phyloP scores from a whole-genome alignment of 2,329 filamentous ascomycete genomes.

The Ascochyta viciae-villosae region DNA sequence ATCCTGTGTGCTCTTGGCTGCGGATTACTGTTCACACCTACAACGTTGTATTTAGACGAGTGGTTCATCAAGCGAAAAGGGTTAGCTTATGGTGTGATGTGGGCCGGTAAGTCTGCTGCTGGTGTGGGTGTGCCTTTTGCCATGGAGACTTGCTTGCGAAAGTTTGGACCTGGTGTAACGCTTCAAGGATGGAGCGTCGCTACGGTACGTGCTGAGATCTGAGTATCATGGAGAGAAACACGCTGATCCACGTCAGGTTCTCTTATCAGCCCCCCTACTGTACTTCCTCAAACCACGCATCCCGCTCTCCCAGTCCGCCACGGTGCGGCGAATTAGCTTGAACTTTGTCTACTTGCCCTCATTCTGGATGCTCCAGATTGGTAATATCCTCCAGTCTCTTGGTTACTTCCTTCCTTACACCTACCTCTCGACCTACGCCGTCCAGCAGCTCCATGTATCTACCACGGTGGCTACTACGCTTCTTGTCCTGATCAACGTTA shows the following conservation, averaged over 20 bases:
- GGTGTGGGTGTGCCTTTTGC: conserved; percentile 54
- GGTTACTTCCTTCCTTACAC: conserved; percentile 51
- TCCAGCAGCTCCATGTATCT: conserved; percentile 31
- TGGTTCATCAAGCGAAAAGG: conserved; percentile 67
- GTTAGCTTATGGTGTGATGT: conserved; percentile 68
- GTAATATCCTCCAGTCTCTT: conserved; percentile 46
- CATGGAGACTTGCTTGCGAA: conserved; percentile 48
- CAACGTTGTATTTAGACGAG: conserved; percentile 63
- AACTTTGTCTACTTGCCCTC: conserved; percentile 33
- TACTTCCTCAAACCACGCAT: conserved; percentile 51
- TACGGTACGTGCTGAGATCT: conserved; percentile 18
- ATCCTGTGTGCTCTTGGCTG: conserved; percentile 52
- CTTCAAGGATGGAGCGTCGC: conserved; percentile 47
- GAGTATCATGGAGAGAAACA: neutral
- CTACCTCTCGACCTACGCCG: conserved; percentile 49
- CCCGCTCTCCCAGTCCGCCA: conserved; percentile 41
- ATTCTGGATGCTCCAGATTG: conserved; percentile 47
- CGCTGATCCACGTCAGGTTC: conserved; percentile 20
- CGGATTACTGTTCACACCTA: conserved; percentile 55
- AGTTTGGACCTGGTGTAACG: conserved; percentile 51
- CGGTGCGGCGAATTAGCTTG: conserved; percentile 40
- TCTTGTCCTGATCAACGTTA: conserved; percentile 45
- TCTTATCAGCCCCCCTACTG: conserved; percentile 42
- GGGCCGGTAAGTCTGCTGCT: conserved; percentile 51
- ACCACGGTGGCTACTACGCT: conserved; percentile 38